These are phyloP conservation scores for Harrya chromipes DNA, from an alignment of 768 basidiomycete genomes.

Conservation along the genomic window DNA sequence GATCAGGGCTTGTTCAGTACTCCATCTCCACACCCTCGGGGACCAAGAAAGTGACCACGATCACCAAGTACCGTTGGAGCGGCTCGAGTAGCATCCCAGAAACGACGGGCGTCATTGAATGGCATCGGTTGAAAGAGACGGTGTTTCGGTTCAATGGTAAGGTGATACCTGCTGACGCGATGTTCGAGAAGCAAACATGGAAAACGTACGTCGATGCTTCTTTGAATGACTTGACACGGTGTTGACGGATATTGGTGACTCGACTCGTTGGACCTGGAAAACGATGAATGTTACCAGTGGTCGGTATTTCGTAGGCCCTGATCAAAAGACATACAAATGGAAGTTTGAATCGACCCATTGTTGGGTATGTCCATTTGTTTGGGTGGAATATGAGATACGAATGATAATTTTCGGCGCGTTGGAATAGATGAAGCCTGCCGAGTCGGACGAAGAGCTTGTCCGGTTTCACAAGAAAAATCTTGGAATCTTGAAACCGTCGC, in stretches of 20 bases:
- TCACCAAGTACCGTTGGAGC: constrained; percentile 23
- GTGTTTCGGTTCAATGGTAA: constrained; percentile 17
- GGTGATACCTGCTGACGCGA: constrained; percentile 1
- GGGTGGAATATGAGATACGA: not conserved
- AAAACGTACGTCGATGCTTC: constrained; percentile 12
- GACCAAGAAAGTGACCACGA: constrained; percentile 20
- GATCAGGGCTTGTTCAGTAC: constrained; percentile 17
- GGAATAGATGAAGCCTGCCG: constrained; percentile 20
- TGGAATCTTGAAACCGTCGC: constrained; percentile 15
- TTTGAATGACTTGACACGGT: not conserved
- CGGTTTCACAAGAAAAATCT: constrained; percentile 25
- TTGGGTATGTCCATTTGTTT: constrained; percentile 18
- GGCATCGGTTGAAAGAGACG: constrained; percentile 17
- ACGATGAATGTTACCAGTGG: no score
- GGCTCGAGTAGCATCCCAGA: constrained; percentile 13
- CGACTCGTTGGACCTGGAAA: no score
- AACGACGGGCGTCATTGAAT: constrained; percentile 25
- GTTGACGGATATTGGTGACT: not conserved
- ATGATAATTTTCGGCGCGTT: no score
- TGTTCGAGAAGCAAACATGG: constrained; percentile 17
- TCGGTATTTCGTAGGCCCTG: constrained; percentile 32
- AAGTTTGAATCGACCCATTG: constrained; percentile 23
- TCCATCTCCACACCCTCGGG: constrained; percentile 15
- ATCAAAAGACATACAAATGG: constrained; percentile 34
- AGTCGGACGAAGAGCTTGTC: constrained; percentile 16